Conservation (phyloP, 768 basidiomycete species). For the Leccinum variicolor region DNA sequence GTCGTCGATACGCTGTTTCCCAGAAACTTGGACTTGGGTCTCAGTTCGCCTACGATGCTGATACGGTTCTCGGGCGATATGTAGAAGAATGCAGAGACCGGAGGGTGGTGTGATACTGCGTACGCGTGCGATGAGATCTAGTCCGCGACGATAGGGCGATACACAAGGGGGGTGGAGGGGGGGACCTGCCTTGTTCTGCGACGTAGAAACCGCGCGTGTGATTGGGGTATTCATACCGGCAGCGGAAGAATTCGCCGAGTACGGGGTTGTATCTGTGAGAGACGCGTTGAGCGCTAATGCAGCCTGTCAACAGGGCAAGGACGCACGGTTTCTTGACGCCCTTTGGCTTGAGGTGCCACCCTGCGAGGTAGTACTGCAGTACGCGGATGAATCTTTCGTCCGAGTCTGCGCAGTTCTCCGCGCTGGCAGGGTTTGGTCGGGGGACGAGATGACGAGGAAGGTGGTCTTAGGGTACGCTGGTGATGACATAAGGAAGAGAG, state of each 20-base stretch:
- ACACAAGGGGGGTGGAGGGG: neutral
- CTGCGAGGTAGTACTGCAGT: slow-evolving; percentile 93
- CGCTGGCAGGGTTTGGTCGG: slow-evolving; percentile 43
- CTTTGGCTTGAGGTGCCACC: slow-evolving; percentile 99
- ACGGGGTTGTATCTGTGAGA: slow-evolving; percentile 87
- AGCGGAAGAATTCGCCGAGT: slow-evolving; percentile 97
- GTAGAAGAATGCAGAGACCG: slow-evolving; percentile 94
- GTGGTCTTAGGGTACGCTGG: slow-evolving; percentile 21
- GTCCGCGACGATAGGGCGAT: slow-evolving; percentile 1
- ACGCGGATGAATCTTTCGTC: slow-evolving; percentile 92
- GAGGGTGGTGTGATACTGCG: slow-evolving; percentile 93
- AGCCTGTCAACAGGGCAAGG: neutral
- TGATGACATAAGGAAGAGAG: slow-evolving; percentile 10
- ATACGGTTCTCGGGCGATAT: slow-evolving; percentile 88
- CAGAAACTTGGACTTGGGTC: slow-evolving; percentile 94
- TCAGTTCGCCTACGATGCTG: slow-evolving; percentile 85
- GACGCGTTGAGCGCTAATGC: slow-evolving; percentile 4
- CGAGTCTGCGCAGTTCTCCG: slow-evolving; percentile 73
- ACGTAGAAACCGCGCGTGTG: slow-evolving; percentile 95
- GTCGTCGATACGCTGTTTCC: slow-evolving; percentile 95
- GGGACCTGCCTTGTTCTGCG: slow-evolving; percentile 79
- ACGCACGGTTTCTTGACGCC: slow-evolving; percentile 98
- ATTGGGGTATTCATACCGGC: slow-evolving; percentile 88
- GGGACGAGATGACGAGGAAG: neutral
- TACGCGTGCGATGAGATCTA: slow-evolving; percentile 1